Evolutionary conservation across 108 stramenopile genomes (phyloP), one percentile per base, ranked within the genome.

Genomic region (Parietichytrium sp.): DNA sequence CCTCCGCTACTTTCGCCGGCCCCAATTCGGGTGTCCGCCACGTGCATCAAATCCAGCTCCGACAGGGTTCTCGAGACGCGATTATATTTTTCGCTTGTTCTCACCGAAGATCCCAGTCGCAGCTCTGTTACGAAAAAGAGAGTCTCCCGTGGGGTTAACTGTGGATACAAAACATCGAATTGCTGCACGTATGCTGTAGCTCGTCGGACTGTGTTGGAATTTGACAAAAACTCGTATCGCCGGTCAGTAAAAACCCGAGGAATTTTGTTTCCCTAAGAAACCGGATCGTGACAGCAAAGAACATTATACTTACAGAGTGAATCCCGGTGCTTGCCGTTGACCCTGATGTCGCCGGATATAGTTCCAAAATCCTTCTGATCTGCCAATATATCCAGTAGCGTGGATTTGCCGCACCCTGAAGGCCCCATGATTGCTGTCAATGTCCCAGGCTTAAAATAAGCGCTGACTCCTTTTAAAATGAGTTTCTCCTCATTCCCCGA

Each of bases 371-470:
- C 52, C 80, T 80, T 80, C 29, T 52, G 51, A 20, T 52, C 80
- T 27, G 80, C 80, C 15, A 80, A 42, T 12, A 52, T 53, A 25
- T 80, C 80, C 23, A 80, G 53, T n/a, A 80, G 52, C 3, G 80
- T 80, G 3, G 52, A 54, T 80, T 80, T 80, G 20, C 80, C 80
- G 12, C 80, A 52, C 16, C 80, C 80, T 8, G 36, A 54, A 8
- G 80, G 80, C 4, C 80, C 80, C 30, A 81, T 29, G 52, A 81
- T 81, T 8, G 80, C 80, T 13, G 80, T 81, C 52, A 81, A 29
- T 4, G 52, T 53, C 54, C 80, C 80, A 3, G 80, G 52, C 16
- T n/a, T 23, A 54, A 52, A 81, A 23, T 53, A 53, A 54, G 52
- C 80, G 33, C 42, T 30, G 16, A 81, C 31, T 20, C 80, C 80